Conservation (phyloP, 768 basidiomycete genomes). For the Naganishia friedmannii region DNA sequence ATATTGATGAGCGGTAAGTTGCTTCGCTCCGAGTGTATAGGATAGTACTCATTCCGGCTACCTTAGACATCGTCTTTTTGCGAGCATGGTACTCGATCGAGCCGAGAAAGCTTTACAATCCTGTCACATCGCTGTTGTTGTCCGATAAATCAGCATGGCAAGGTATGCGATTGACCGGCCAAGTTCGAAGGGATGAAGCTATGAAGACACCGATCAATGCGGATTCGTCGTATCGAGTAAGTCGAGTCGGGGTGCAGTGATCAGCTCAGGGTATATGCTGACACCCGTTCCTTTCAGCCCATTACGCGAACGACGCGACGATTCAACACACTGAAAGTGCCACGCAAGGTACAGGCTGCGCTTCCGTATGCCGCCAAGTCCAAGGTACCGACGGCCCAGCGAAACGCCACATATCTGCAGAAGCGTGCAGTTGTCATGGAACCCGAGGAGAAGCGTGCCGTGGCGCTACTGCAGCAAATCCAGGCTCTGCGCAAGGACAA, state of each 20-base stretch:
- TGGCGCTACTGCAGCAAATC: constrained; percentile 89
- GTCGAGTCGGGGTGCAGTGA: constrained; percentile 32
- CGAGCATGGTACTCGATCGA: constrained; percentile 95
- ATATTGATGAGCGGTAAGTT: constrained; percentile 84
- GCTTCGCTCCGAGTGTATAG: constrained; percentile 29
- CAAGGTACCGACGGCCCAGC: constrained; percentile 72
- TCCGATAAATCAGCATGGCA: constrained; percentile 78
- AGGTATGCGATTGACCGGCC: constrained; percentile 94
- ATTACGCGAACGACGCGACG: constrained; percentile 74
- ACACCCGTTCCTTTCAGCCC: constrained; percentile 47
- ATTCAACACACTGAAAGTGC: constrained; percentile 85
- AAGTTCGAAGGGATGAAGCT: constrained; percentile 80
- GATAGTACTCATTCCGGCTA: constrained; percentile 3
- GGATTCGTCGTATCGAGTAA: constrained; percentile 81
- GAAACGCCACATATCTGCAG: constrained; percentile 78
- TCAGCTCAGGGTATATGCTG: neutral
- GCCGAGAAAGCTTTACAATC: constrained; percentile 93
- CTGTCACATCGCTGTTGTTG: constrained; percentile 84
- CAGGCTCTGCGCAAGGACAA: constrained; percentile 87
- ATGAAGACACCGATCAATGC: constrained; percentile 73
- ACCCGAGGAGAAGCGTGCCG: constrained; percentile 88
- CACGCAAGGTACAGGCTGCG: constrained; percentile 82
- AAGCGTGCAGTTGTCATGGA: constrained; percentile 93
- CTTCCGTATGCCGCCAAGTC: constrained; percentile 93
- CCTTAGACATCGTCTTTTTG: constrained; percentile 85